Evolutionary conservation across 306 rosid species (phyloP).

Genomic region (Fagus crenata): DNA sequence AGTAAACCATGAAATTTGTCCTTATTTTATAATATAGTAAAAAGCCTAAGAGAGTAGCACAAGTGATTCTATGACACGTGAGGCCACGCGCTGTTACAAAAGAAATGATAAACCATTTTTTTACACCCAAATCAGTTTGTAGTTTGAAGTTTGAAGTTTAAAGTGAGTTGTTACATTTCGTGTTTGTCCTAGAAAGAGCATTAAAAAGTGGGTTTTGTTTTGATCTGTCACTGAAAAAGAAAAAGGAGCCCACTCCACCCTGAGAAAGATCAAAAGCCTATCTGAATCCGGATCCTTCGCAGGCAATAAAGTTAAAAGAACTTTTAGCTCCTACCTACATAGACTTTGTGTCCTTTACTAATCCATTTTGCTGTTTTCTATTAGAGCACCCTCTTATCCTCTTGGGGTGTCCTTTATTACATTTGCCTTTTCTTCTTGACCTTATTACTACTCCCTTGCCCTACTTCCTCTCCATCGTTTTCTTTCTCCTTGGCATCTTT

Average conservation of each 20-base stretch:
- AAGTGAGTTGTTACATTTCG: neutral
- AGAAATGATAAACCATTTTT: neutral
- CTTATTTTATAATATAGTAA: too few relatives aligned
- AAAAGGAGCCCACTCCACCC: neutral
- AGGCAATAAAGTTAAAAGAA: slow-evolving; percentile 25
- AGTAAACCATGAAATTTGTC: too few relatives aligned
- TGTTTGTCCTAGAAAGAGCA: neutral
- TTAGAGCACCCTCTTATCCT: neutral
- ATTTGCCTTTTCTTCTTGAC: slow-evolving; percentile 26
- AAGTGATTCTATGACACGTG: neutral
- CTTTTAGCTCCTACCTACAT: slow-evolving; percentile 25
- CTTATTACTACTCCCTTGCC: neutral
- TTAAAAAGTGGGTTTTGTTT: slow-evolving; percentile 23
- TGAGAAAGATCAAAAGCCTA: slow-evolving; percentile 5
- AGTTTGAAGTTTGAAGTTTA: slow-evolving; percentile 7
- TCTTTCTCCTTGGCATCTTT: too few relatives aligned
- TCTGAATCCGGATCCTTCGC: slow-evolving; percentile 29
- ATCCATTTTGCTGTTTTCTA: slow-evolving; percentile 9
- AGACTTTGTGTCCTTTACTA: slow-evolving; percentile 23
- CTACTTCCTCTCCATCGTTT: neutral
- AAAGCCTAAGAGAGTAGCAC: neutral
- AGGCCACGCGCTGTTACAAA: neutral
- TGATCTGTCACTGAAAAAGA: neutral
- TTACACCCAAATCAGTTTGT: neutral
- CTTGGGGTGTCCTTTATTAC: slow-evolving; percentile 8